Evolutionary conservation across 805 yeast genomes (phyloP), one percentile per base, ranked within the genome.

Genomic region (Candida vaughaniae): DNA sequence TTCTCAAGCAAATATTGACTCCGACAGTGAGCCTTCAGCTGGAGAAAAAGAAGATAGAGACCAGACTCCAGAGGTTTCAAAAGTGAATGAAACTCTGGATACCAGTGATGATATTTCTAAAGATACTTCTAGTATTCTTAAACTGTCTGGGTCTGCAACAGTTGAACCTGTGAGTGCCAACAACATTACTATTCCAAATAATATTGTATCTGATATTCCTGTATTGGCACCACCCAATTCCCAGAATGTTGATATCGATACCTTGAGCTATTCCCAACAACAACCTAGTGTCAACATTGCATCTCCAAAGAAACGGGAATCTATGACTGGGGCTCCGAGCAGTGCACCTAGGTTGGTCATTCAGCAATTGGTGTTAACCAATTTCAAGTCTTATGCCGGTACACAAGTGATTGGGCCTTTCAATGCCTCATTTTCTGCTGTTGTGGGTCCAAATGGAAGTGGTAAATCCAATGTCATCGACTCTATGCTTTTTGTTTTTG

Each of bases 381-480:
- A 93, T 56, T 93, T 93, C 75, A 93, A 93, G 56, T 89, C 97
- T 0, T 93, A 93, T 56, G 98, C 97, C 1, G 99, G 99, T 0
- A 66, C 73, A 12, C 98, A 93, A 62, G 77, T 78, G 5, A 85
- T 93, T 34, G 99, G 99, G 0, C 99, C 99, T 0, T 93, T 93
- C 60, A 85, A 93, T 51, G 64, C 90, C 25, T 87, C 95, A 4
- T 95, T 93, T 54, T 86, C 96, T 8, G 98, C 99, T 0, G 95
- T 93, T 8, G 97, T 93, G 10, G 99, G 99, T 0, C 99, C 99
- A 4, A 93, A 93, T 58, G 99, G 99, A 6, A 85, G 96, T 9
- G 99, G 99, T 2, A 93, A 93, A 62, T 90, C 98, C 11, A 93
- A 95, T 55, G 97, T 93, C 46, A 93, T 93, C 58, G 99, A 95